Conservation (phyloP, 208 protist genomes). For the Leishmania gerbilli region DNA sequence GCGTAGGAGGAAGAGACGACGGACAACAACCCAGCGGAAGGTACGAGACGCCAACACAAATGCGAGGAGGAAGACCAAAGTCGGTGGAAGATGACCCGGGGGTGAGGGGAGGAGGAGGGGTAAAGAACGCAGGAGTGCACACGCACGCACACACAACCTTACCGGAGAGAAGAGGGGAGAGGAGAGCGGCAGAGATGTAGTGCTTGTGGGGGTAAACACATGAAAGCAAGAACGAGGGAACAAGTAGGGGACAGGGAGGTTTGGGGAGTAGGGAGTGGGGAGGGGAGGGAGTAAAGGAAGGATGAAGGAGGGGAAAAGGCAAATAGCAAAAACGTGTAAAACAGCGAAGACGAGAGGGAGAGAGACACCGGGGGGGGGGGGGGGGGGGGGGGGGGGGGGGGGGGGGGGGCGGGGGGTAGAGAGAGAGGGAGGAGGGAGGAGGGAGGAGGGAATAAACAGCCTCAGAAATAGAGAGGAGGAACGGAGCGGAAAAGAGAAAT, state of each 20-base stretch:
- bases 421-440: neutral
- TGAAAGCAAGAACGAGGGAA: neutral
- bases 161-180: neutral
- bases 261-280: too few relatives aligned
- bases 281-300: neutral
- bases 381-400: too few relatives aligned
- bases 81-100: neutral
- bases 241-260: too few relatives aligned
- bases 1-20: neutral
- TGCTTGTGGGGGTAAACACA: neutral
- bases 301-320: neutral
- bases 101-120: neutral
- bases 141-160: neutral
- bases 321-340: neutral
- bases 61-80: neutral
- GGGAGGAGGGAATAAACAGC: neutral
- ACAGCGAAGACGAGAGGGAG: neutral
- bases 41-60: neutral
- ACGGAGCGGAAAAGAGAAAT: neutral
- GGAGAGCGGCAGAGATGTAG: neutral
- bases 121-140: neutral
- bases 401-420: too few relatives aligned
- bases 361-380: neutral
- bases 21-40: neutral
- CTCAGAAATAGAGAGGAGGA: constrained; percentile 14